A percentile compares a stretch with the other conserved stretches of the same genome.
These are phyloP conservation scores for Inonotus obliquus DNA, from an alignment of 1,284 basidiomycete species.

Conservation along the genomic window DNA sequence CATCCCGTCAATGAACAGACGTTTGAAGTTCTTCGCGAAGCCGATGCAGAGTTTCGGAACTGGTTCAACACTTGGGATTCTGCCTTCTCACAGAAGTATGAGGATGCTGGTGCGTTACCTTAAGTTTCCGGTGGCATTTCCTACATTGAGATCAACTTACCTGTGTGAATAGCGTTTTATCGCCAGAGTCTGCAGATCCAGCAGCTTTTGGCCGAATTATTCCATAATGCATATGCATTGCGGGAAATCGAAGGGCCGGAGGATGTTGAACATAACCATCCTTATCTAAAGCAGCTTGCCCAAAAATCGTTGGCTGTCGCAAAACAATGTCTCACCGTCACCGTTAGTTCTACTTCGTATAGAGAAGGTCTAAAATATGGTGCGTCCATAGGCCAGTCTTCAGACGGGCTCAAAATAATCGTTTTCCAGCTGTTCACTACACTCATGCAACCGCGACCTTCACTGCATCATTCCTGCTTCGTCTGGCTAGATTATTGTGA, in stretches of 20 bases:
- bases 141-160: constrained; percentile 7
- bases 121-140: neutral
- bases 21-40: constrained; percentile 57
- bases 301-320: constrained; percentile 69
- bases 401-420: constrained; percentile 18
- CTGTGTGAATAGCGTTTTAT: constrained; percentile 57
- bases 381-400: constrained; percentile 29
- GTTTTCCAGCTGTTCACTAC: constrained; percentile 70
- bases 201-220: constrained; percentile 73
- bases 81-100: constrained; percentile 75
- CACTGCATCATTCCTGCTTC: constrained; percentile 82
- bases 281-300: constrained; percentile 64
- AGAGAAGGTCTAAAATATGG: constrained; percentile 88
- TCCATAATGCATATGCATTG: constrained; percentile 75
- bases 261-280: constrained; percentile 70
- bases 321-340: constrained; percentile 64
- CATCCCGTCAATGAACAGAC: constrained; percentile 63
- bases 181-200: constrained; percentile 79
- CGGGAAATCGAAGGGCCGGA: constrained; percentile 73
- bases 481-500: constrained; percentile 81
- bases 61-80: constrained; percentile 79
- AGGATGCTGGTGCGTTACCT: constrained; percentile 59
- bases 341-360: constrained; percentile 73
- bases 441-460: constrained; percentile 92
- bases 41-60: constrained; percentile 60